Evolutionary conservation across 2,329 filamentous ascomycete genomes (phyloP).

Genomic region (Akanthomyces lecanii): DNA sequence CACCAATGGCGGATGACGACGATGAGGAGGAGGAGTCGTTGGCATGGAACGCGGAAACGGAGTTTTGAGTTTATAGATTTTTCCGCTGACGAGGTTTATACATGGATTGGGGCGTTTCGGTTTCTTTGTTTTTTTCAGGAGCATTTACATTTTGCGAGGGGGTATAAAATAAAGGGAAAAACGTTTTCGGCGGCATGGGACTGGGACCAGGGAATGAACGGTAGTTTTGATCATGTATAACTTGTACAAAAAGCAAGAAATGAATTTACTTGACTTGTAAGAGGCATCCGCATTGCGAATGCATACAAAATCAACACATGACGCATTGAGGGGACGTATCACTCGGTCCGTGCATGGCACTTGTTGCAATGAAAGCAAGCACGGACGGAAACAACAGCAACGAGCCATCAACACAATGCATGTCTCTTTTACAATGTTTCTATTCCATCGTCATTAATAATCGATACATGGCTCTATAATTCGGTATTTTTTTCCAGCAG

Average conservation of each 20-base stretch:
- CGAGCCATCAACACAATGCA: not conserved
- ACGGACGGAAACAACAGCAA: not conserved
- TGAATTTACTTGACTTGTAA: too few relatives aligned
- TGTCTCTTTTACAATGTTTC: not conserved
- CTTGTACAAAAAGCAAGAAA: too few relatives aligned
- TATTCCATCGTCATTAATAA: constrained; percentile 9
- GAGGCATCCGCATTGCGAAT: too few relatives aligned
- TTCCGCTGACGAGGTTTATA: not conserved
- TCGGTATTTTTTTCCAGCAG: not conserved
- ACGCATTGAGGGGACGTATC: too few relatives aligned
- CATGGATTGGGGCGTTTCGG: not conserved
- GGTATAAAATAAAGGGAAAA: too few relatives aligned
- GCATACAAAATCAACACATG: too few relatives aligned
- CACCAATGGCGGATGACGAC: not conserved
- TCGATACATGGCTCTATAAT: constrained; percentile 12
- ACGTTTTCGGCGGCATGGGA: not conserved
- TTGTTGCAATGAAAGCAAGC: too few relatives aligned
- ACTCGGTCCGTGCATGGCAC: too few relatives aligned
- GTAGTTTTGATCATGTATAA: too few relatives aligned
- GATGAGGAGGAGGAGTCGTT: not conserved
- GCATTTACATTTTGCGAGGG: not conserved
- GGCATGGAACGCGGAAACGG: not conserved
- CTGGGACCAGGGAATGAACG: too few relatives aligned
- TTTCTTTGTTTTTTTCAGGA: not conserved
- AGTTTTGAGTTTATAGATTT: not conserved